phyloP scores from a whole-genome alignment of 2,329 filamentous ascomycete species.

The Capronia coronata region DNA sequence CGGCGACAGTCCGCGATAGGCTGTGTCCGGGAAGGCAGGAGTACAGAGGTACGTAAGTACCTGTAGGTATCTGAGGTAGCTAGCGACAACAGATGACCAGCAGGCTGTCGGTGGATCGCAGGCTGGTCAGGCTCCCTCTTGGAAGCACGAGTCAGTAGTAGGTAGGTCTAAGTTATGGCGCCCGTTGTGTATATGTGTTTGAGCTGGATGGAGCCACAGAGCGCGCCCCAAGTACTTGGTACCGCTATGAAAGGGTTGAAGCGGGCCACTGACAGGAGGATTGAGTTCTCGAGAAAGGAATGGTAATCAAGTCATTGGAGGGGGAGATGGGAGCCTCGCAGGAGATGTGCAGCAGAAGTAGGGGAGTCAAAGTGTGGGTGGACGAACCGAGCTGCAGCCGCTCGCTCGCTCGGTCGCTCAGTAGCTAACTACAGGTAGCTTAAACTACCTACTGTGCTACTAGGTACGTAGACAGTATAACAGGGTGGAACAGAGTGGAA shows the following conservation, averaged over 20 bases:
- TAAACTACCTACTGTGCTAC: too few relatives aligned
- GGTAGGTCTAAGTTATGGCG: too few relatives aligned
- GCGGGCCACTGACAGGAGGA: neutral
- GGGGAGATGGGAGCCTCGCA: constrained; percentile 10
- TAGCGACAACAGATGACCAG: neutral
- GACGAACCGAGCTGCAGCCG: neutral
- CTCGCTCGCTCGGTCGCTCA: neutral
- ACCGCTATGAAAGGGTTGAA: neutral
- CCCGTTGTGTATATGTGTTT: neutral
- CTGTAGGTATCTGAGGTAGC: too few relatives aligned
- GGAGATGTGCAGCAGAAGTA: constrained; percentile 9
- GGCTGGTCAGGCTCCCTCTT: too few relatives aligned
- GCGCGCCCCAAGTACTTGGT: neutral
- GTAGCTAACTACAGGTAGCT: too few relatives aligned
- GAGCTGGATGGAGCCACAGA: neutral
- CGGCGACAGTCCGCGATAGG: neutral
- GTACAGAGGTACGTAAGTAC: too few relatives aligned
- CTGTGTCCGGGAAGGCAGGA: neutral
- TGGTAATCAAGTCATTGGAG: constrained; percentile 3
- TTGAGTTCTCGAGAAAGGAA: neutral
- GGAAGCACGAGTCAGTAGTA: too few relatives aligned
- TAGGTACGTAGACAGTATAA: too few relatives aligned
- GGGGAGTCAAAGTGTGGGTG: neutral
- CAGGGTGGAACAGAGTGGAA: too few relatives aligned
- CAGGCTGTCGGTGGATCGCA: neutral